These are phyloP conservation scores for Mycena floridula DNA, from an alignment of 768 basidiomycete genomes.

Conservation along the genomic window DNA sequence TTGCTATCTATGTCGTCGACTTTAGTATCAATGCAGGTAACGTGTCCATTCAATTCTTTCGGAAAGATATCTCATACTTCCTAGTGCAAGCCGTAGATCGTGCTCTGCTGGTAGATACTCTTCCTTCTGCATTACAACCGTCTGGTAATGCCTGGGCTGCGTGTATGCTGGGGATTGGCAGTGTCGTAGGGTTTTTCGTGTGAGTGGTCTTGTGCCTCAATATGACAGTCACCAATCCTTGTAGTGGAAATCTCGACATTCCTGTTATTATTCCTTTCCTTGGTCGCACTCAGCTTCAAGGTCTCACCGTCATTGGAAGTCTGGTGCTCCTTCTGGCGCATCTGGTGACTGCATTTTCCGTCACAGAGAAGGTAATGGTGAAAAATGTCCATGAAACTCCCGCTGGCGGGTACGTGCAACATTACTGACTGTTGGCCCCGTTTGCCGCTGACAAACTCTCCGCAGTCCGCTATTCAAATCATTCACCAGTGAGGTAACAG, in stretches of 20 bases:
- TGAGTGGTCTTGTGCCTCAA: slow-evolving; percentile 30
- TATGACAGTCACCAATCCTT: not conserved
- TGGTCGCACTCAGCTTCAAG: slow-evolving; percentile 75
- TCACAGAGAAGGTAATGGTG: slow-evolving; percentile 73
- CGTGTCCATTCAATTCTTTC: not conserved
- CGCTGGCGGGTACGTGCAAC: slow-evolving; percentile 11
- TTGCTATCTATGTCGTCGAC: slow-evolving; percentile 63
- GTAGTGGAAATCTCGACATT: slow-evolving; percentile 78
- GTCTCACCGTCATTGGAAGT: slow-evolving; percentile 71
- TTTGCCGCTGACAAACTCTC: not conserved
- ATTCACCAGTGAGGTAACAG: slow-evolving; percentile 40
- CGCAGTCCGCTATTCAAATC: slow-evolving; percentile 24
- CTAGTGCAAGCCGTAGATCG: slow-evolving; percentile 87
- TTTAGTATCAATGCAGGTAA: slow-evolving; percentile 55
- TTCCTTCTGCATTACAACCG: slow-evolving; percentile 71
- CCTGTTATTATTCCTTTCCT: slow-evolving; percentile 64
- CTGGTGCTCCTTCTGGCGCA: slow-evolving; percentile 65
- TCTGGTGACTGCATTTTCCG: slow-evolving; percentile 46
- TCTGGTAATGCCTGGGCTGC: slow-evolving; percentile 94
- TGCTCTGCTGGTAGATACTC: slow-evolving; percentile 81
- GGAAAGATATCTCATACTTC: too few relatives aligned
- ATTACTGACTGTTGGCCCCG: not conserved
- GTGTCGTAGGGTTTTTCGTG: slow-evolving; percentile 86
- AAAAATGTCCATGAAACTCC: not conserved
- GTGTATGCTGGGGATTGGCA: slow-evolving; percentile 84